Evolutionary conservation across 257 asterid species (phyloP).

Genomic region (Rehmannia glutinosa): DNA sequence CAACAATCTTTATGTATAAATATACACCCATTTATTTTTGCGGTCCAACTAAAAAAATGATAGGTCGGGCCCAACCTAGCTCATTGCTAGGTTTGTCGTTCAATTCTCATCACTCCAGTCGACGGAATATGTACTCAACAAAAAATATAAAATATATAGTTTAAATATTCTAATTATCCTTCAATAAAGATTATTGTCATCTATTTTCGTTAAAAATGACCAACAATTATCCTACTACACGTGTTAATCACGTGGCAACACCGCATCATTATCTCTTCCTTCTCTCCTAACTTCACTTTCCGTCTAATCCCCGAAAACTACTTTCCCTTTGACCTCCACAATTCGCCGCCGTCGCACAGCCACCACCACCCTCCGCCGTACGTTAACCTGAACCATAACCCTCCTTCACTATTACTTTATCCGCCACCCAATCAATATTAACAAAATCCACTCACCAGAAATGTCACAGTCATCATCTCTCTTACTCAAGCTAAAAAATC

Average conservation of each 20-base stretch:
- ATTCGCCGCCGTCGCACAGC: not conserved
- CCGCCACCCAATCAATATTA: not conserved
- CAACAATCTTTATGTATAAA: no score
- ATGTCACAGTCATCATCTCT: conserved; percentile 1
- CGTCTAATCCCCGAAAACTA: conserved; percentile 16
- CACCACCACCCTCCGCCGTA: not conserved
- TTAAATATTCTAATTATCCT: no score
- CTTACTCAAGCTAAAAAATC: not conserved
- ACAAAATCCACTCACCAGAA: not conserved
- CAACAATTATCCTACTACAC: no score
- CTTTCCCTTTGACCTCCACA: conserved; percentile 11
- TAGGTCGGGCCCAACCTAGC: no score
- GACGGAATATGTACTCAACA: no score
- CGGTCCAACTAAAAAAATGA: no score
- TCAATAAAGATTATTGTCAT: no score
- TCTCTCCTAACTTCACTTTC: conserved; percentile 16
- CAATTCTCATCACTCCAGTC: no score
- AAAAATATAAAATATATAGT: no score
- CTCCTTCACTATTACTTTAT: not conserved
- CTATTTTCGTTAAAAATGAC: no score
- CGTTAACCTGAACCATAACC: not conserved
- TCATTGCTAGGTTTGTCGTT: no score
- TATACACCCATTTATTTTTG: no score
- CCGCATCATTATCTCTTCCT: not conserved
- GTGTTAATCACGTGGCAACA: conserved; percentile 29